phyloP scores from a whole-genome alignment of 139 green algal genomes.

The Closterium sp. region DNA sequence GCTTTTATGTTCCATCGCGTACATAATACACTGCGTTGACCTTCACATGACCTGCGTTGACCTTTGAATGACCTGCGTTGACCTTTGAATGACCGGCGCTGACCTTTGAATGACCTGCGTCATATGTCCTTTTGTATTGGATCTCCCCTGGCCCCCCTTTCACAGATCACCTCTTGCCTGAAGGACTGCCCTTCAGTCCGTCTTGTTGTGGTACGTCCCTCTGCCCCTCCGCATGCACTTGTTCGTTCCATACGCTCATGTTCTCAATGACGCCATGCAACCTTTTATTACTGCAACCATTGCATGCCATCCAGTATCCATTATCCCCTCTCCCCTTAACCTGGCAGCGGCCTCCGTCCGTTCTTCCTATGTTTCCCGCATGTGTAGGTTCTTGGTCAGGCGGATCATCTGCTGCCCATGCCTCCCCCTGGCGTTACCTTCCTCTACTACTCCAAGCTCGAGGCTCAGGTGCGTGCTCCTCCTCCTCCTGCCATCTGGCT shows the following conservation, averaged over 20 bases:
- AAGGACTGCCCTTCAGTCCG: conserved; percentile 70
- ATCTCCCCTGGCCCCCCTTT: not conserved
- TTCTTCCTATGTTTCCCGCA: not conserved
- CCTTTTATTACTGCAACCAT: not conserved
- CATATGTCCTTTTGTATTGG: too few relatives aligned
- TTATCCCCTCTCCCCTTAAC: not conserved
- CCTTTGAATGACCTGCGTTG: too few relatives aligned
- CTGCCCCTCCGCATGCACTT: not conserved
- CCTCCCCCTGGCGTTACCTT: conserved; percentile 22
- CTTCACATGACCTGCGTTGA: too few relatives aligned
- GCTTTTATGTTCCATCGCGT: not conserved
- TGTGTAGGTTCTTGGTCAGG: conserved; percentile 63
- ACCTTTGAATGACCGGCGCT: too few relatives aligned
- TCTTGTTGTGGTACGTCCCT: conserved; percentile 68
- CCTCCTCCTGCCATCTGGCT: not conserved
- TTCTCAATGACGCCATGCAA: not conserved
- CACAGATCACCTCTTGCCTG: conserved; percentile 70
- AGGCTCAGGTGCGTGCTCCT: conserved; percentile 24
- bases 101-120: too few relatives aligned
- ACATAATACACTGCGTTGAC: not conserved
- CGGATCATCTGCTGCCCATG: conserved; percentile 36
- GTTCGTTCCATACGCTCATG: not conserved
- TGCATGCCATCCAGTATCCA: not conserved
- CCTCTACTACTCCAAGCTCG: conserved; percentile 44
- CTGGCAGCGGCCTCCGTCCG: too few relatives aligned